Conservation (phyloP, 345 rosid species). For the Acer negundo region DNA sequence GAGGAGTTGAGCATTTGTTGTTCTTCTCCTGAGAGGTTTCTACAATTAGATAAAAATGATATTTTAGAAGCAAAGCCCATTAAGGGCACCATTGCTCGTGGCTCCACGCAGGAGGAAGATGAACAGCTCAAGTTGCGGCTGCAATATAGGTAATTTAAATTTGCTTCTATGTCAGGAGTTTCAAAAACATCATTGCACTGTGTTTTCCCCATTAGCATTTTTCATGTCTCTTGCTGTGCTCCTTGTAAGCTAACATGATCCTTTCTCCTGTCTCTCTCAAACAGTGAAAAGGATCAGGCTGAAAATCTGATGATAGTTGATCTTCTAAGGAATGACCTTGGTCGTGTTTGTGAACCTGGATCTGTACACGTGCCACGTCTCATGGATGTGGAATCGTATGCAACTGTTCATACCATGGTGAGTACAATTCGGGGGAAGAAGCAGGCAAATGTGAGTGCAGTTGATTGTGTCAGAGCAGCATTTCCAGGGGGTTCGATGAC, state of each 20-base stretch:
- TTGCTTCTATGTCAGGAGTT: background rate
- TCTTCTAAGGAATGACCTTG: constrained; percentile 92
- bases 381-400: constrained; percentile 95
- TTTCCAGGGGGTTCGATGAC: constrained; percentile 99
- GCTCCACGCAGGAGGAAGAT: constrained; percentile 69
- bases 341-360: constrained; percentile 87
- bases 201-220: background rate
- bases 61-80: constrained; percentile 85
- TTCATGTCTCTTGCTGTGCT: background rate
- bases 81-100: constrained; percentile 90
- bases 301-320: constrained; percentile 98
- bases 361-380: constrained; percentile 92
- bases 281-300: constrained; percentile 97
- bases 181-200: constrained; percentile 2
- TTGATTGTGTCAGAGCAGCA: constrained; percentile 80
- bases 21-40: constrained; percentile 96
- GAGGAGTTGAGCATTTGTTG: constrained; percentile 71
- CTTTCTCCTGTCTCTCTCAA: background rate
- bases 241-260: background rate
- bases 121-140: constrained; percentile 64
- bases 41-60: constrained; percentile 69
- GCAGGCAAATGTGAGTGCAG: constrained; percentile 55
- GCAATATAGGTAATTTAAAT: constrained; percentile 60
- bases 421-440: constrained; percentile 79
- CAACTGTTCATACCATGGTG: constrained; percentile 98